phyloP scores from a whole-genome alignment of 805 yeast genomes.

The Ogataea trehaloabstinens region DNA sequence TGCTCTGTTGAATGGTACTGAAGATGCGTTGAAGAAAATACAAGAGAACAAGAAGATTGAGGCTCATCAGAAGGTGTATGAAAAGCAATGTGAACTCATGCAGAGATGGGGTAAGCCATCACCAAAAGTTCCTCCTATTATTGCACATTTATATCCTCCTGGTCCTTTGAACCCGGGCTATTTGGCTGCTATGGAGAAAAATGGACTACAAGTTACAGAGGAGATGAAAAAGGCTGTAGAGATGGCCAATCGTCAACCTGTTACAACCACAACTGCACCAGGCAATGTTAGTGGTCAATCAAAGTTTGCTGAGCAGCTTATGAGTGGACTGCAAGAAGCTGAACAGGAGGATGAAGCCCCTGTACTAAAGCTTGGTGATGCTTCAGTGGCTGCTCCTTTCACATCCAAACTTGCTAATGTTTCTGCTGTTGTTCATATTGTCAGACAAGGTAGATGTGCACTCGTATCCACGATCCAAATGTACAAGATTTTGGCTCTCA shows the following conservation, averaged over 20 bases:
- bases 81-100: conserved; percentile 80
- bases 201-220: conserved; percentile 76
- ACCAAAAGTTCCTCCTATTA: conserved; percentile 78
- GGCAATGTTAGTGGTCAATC: conserved; percentile 35
- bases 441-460: conserved; percentile 98
- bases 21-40: conserved; percentile 85
- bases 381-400: conserved; percentile 98
- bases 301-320: conserved; percentile 60
- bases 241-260: conserved; percentile 38
- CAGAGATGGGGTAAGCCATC: conserved; percentile 78
- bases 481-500: conserved; percentile 96
- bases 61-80: conserved; percentile 63
- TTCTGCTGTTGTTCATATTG: conserved; percentile 85
- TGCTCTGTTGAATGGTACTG: conserved; percentile 96
- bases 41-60: conserved; percentile 76
- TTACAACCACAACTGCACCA: conserved; percentile 10
- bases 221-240: conserved; percentile 64
- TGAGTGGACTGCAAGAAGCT: conserved; percentile 50
- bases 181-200: conserved; percentile 77
- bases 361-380: conserved; percentile 91
- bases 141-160: conserved; percentile 96
- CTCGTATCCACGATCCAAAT: conserved; percentile 96
- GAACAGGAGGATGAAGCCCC: conserved; percentile 83
- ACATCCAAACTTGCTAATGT: conserved; percentile 93
- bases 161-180: conserved; percentile 90